Percentiles rank a stretch among this genome's conserved stretches.
These are phyloP conservation scores for Aspergillus latus DNA, from an alignment of 2,329 filamentous ascomycete species.

Conservation along the genomic window DNA sequence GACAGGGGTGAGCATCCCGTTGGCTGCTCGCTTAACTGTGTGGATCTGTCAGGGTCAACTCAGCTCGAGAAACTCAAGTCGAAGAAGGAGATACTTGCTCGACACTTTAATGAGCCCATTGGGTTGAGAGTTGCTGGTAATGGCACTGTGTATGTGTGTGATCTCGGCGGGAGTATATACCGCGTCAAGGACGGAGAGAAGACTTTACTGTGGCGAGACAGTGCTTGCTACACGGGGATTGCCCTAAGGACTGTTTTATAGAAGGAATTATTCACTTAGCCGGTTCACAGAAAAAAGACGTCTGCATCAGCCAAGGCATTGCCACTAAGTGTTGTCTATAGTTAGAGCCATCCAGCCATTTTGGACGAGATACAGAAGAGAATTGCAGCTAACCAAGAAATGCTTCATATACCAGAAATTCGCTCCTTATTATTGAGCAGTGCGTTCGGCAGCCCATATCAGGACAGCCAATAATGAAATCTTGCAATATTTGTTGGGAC, in stretches of 20 bases:
- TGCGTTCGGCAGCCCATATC: too few species aligned
- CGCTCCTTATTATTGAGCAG: too few species aligned
- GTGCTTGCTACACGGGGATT: conserved; percentile 25
- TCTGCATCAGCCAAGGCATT: too few species aligned
- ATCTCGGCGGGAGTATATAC: conserved; percentile 29
- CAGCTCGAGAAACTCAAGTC: not conserved
- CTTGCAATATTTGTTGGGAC: too few species aligned
- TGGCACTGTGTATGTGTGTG: conserved; percentile 26
- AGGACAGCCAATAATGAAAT: too few species aligned
- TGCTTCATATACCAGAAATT: too few species aligned
- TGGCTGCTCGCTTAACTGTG: conserved; percentile 47
- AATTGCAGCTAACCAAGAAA: too few species aligned
- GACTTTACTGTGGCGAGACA: conserved; percentile 21
- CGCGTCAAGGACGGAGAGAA: conserved; percentile 23
- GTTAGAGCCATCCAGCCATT: too few species aligned
- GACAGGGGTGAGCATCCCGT: conserved; percentile 58
- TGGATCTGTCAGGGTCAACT: conserved; percentile 18
- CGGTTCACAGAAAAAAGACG: too few species aligned
- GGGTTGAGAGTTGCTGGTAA: conserved; percentile 25
- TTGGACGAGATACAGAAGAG: too few species aligned
- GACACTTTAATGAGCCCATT: conserved; percentile 30
- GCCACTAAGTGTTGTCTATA: too few species aligned
- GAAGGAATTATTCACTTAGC: not conserved
- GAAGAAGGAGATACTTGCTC: conserved; percentile 19
- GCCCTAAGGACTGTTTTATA: not conserved